These are phyloP conservation scores for Yamadazyma sp. DNA, from an alignment of 1,139 yeast genomes.

Conservation along the genomic window DNA sequence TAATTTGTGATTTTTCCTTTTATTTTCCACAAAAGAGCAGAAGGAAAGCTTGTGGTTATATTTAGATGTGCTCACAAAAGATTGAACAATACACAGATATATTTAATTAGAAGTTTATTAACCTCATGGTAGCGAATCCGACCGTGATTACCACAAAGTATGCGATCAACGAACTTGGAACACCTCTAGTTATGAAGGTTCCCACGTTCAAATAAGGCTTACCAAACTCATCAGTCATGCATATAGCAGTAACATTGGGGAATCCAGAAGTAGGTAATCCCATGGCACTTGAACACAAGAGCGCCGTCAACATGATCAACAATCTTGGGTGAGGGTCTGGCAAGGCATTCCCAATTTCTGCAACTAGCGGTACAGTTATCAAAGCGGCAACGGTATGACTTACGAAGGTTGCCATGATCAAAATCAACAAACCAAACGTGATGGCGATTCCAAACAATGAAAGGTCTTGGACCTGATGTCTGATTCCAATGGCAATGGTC, in stretches of 20 bases:
- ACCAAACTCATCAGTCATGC: constrained; percentile 88
- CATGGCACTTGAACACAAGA: constrained; percentile 91
- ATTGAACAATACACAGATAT: neutral
- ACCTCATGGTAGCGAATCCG: constrained; percentile 66
- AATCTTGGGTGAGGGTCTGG: constrained; percentile 70
- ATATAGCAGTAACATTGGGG: constrained; percentile 94
- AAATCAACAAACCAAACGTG: constrained; percentile 65
- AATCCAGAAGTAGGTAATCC: constrained; percentile 95
- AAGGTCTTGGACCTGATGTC: constrained; percentile 53
- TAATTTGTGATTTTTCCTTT: no score
- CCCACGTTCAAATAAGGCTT: constrained; percentile 80
- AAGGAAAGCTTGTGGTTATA: no score
- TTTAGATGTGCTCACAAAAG: no score
- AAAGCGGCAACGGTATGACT: constrained; percentile 96
- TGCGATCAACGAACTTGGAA: constrained; percentile 74
- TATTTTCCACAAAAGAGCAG: no score
- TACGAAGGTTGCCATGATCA: constrained; percentile 88
- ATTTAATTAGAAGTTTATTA: constrained; percentile 35
- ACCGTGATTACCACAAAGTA: constrained; percentile 65
- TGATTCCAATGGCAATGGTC: constrained; percentile 61
- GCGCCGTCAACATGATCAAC: constrained; percentile 79
- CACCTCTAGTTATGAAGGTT: constrained; percentile 82
- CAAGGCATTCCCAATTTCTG: constrained; percentile 78
- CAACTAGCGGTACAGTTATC: constrained; percentile 83
- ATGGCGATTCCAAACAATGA: constrained; percentile 60